Evolutionary conservation across 352 stramenopile species (phyloP), one percentile per base, ranked within the genome.

Genomic region (Labyrinthula sp.): DNA sequence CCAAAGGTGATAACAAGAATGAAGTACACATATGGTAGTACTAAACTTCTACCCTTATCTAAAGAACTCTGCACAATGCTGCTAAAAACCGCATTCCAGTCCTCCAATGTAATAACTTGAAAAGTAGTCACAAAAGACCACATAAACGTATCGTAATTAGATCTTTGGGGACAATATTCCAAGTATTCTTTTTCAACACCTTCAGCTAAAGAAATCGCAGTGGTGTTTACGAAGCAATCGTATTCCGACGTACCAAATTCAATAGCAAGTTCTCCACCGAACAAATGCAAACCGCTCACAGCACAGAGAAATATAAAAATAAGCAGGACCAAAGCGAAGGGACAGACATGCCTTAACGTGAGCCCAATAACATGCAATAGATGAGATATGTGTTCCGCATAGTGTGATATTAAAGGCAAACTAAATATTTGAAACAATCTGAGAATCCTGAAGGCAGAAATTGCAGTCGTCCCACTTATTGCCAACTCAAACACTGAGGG

Each of bases 301-400:
- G 75, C 72, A 49, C 81, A 84, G 27, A 85, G 82, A 58, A 81
- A 85, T 38, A 84, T 77, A 54, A 85, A 85, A 14, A 85, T 56
- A 45, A 79, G 75, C 7, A 86, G 59, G 8, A 86, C 68, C 24
- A 86, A 68, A 0, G 58, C 67, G 28, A 86, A 84, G 47, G 82
- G 82, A 0, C 59, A 63, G 34, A 86, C 81, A 12, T 76, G 77
- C 0, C 69, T 72, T 7, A 86, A 60, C 1, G 73, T 72, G 14
- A 65, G 50, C 3, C 54, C 54, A 12, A 84, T 78, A 49, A 77
- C 64, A 7, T 65, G 52, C 1, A 86, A 43, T 0, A 86, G 59
- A 14, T 80, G 68, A 7, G 69, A 5, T 15, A 52, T 45, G 3
- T 8, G 40, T 12, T 31, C 31, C 43, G 31, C 40, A 47, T 50